Evolutionary conservation across 1,284 basidiomycete genomes (phyloP), one percentile per base, ranked within the genome.

Genomic region (Ceratobasidium sp.): DNA sequence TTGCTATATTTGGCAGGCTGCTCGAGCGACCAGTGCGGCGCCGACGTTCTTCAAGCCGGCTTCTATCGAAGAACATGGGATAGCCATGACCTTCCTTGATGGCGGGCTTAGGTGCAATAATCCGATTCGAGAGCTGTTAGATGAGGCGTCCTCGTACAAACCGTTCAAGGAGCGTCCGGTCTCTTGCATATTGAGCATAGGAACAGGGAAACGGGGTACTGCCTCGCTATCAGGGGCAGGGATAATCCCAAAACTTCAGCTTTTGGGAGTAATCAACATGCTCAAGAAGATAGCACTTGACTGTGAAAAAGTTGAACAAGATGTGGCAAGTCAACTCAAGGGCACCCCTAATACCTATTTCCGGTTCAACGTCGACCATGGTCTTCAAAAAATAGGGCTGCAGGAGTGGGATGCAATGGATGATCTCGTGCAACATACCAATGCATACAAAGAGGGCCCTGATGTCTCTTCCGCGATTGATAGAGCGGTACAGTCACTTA

Each of bases 331-430:
- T 3, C 34, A 28, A 16, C 45, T 57, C 21, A 4, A n/a, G 2
- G 9, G 23, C 32, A 34, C 18, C 10, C 9, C 8, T 4, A 52
- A 28, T 12, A 30, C 39, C 6, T 67, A 67, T 26, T 43, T 55
- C 21, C 34, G 64, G 26, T 43, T 67, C 21, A 67, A 55, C 45
- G 64, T 67, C 8, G 52, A 55, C 6, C 64, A 67, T 39, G 64
- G 64, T 1, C 18, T 67, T 9, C 59, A 61, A 61, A 39, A 23
- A n/a, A 61, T 61, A 6, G 39, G 39, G 34, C 4, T 21, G 18
- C 32, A 30, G 5, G 26, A 61, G 21, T 61, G 59, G 59, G 26
- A 61, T n/a, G 43, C 18, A 16, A 10, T 36, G 8, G n/a, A 21
- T 34, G 14, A 60, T 4, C 18, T 60, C 6, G n/a, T 18, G n/a